Base-by-base conservation (phyloP, 2,329 filamentous ascomycete species). In the Nakataea oryzae region DNA sequence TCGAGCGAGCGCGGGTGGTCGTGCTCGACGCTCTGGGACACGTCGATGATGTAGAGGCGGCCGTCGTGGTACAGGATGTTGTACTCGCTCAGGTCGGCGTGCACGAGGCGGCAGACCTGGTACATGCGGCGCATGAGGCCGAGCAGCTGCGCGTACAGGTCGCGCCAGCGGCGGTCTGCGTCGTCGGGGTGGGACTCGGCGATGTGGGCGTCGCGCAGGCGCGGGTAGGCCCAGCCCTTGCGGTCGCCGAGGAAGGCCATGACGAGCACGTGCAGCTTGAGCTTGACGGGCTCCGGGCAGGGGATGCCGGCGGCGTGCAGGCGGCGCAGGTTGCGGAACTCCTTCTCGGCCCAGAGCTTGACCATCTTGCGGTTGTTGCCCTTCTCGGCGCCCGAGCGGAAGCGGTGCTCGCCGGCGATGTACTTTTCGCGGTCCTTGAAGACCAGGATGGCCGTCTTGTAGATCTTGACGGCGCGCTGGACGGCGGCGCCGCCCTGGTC, bases 341-440 rank as follows among this genome's bases (percentile, higher is more conserved):
- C 95, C 77, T 99, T 99, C 77, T 99, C 93, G 0, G 96, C 96
- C 95, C 95, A 99, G 28, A 97, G 81, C 75, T 96, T 96, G 67
- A 99, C 93, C 93, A 97, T 97, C 67, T 93, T 92, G 59, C 93
- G 86, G 77, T 92, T 96, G 76, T 92, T 96, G 67, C 89, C 89
- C 79, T 97, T 97, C 76, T 93, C 95, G 72, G 93, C 95, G 59
- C 93, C 93, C 65, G 86, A 83, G 68, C 91, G 86, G 80, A 99
- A 99, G 28, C 95, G 83, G 76, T 93, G 92, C 76, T 99, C 95
- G 67, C 95, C 95, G 0, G 89, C 89, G 65, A 99, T 95, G 75
- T 99, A 99, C 70, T 92, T 89, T 75, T 97, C 93, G 63, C 95
- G 85, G 76, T 99, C 95, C 78, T 97, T 97, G 85, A 99, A 99